phyloP scores from a whole-genome alignment of 2,329 filamentous ascomycete genomes.

The Lachnellula willkommii region DNA sequence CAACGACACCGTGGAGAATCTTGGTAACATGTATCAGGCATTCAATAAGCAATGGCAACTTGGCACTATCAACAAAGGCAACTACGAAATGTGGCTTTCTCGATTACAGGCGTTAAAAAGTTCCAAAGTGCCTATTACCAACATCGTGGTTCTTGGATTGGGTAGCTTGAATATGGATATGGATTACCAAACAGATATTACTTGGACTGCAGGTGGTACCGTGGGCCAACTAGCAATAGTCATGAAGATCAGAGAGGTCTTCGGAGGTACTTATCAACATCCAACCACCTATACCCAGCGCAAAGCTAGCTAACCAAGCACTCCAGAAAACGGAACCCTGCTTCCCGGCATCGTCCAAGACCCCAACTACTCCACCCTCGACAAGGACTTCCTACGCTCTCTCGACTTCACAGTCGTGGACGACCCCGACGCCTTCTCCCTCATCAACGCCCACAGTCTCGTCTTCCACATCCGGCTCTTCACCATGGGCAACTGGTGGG shows the following conservation, averaged over 20 bases:
- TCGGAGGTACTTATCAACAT: not conserved
- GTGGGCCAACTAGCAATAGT: not conserved
- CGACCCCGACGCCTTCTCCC: not conserved
- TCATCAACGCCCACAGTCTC: not conserved
- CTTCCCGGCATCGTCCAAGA: not conserved
- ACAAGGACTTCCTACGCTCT: not conserved
- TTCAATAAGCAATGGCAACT: not conserved
- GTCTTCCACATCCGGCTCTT: not conserved
- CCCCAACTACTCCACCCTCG: not conserved
- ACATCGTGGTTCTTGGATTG: not conserved
- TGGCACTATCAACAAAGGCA: not conserved
- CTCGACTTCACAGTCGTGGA: not conserved
- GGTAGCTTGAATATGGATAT: not conserved
- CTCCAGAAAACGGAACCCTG: not conserved
- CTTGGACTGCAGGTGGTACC: not conserved
- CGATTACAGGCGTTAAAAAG: not conserved
- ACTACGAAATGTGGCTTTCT: not conserved
- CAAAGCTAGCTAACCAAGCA: not conserved
- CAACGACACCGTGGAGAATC: not conserved
- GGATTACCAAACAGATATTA: not conserved
- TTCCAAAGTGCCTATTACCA: not conserved
- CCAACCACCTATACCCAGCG: not conserved
- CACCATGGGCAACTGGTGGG: not conserved
- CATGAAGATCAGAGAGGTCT: not conserved
- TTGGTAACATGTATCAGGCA: not conserved